These are phyloP conservation scores for Talaromyces pinophilus DNA, from an alignment of 2,329 filamentous ascomycete genomes.

Conservation along the genomic window DNA sequence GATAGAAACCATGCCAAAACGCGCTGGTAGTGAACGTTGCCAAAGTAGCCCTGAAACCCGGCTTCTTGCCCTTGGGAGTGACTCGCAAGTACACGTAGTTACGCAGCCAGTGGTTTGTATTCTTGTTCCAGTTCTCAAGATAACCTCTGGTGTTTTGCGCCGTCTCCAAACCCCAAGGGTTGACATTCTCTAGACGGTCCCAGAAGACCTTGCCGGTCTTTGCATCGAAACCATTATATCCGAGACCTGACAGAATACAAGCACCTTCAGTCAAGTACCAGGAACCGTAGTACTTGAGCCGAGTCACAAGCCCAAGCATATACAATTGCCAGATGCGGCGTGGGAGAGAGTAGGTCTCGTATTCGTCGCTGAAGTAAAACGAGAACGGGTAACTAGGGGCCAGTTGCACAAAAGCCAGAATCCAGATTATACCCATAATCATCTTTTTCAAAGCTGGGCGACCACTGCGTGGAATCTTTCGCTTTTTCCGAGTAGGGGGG, in stretches of 20 bases:
- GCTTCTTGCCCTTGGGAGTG: constrained; percentile 92
- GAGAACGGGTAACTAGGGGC: constrained; percentile 65
- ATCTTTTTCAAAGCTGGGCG: constrained; percentile 81
- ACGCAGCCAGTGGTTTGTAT: constrained; percentile 93
- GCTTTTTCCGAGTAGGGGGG: constrained; percentile 82
- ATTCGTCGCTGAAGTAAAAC: constrained; percentile 66
- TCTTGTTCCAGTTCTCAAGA: constrained; percentile 95
- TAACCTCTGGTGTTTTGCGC: constrained; percentile 94
- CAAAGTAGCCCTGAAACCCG: constrained; percentile 90
- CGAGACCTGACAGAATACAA: constrained; percentile 89
- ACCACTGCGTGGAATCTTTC: constrained; percentile 87
- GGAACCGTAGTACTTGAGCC: constrained; percentile 94
- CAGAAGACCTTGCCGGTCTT: constrained; percentile 82
- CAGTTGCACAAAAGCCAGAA: constrained; percentile 74
- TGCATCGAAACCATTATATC: constrained; percentile 89
- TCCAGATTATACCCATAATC: constrained; percentile 72
- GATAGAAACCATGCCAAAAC: constrained; percentile 97
- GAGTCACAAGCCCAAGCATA: constrained; percentile 76
- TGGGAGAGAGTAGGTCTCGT: constrained; percentile 66
- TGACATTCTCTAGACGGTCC: constrained; percentile 87
- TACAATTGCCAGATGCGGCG: constrained; percentile 77
- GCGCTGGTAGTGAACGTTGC: constrained; percentile 93
- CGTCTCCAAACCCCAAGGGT: constrained; percentile 78
- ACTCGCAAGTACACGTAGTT: constrained; percentile 96
- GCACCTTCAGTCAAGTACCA: constrained; percentile 92